Conservation (phyloP, 352 stramenopile genomes). For the Globisporangium camurandrum region DNA sequence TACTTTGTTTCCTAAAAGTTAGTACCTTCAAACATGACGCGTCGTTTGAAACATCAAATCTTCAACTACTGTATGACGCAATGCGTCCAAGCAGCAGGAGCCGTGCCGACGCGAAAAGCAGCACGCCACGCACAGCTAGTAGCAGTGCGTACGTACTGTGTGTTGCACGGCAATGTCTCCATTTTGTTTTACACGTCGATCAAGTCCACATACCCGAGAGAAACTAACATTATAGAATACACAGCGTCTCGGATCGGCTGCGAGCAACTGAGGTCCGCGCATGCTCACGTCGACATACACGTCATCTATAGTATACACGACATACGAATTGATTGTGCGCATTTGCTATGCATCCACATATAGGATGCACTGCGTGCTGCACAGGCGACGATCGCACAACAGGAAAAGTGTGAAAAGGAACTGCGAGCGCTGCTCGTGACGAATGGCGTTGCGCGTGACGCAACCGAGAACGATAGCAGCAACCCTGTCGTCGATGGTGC, state of each 20-base stretch:
- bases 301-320: no score
- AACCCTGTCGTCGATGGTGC: conserved; percentile 41
- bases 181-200: background rate
- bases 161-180: no score
- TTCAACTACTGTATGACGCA: no score
- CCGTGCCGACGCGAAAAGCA: conserved; percentile 28
- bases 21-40: background rate
- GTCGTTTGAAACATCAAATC: background rate
- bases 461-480: conserved; percentile 7
- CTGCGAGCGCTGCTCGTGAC: conserved; percentile 40
- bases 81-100: conserved; percentile 6
- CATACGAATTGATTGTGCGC: no score
- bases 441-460: conserved; percentile 25
- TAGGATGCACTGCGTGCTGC: conserved; percentile 46
- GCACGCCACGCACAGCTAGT: background rate
- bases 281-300: no score
- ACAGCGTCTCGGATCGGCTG: conserved; percentile 40
- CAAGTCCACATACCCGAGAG: background rate
- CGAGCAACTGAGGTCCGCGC: conserved; percentile 38
- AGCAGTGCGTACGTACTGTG: conserved; percentile 25
- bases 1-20: background rate
- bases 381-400: conserved; percentile 46
- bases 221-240: background rate
- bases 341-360: background rate
- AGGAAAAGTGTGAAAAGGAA: conserved; percentile 57